Evolutionary conservation across 2,329 filamentous ascomycete species (phyloP).

Genomic region (Teratosphaeria gauchensis): DNA sequence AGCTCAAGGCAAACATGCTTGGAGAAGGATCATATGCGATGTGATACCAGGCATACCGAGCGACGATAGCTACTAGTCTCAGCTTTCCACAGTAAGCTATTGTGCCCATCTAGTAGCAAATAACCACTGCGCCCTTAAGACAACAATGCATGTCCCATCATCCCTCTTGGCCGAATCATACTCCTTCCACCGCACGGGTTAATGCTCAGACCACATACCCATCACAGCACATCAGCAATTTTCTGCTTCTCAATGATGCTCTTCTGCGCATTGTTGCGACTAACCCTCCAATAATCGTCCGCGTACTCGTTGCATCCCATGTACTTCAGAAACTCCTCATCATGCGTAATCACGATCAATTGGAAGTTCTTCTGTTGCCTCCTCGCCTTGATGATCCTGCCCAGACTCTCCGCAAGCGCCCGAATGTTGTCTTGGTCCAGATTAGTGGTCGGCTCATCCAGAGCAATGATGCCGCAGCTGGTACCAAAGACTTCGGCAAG

Average conservation of each 20-base stretch:
- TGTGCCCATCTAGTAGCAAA: no score
- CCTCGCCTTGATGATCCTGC: slow-evolving; percentile 75
- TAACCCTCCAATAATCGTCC: slow-evolving; percentile 84
- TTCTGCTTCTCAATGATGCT: slow-evolving; percentile 65
- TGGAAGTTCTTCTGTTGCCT: slow-evolving; percentile 90
- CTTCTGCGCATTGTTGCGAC: slow-evolving; percentile 73
- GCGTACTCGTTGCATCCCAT: slow-evolving; percentile 94
- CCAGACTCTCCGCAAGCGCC: slow-evolving; percentile 72
- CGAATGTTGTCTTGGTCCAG: slow-evolving; percentile 92
- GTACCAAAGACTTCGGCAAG: slow-evolving; percentile 93
- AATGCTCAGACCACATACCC: background rate
- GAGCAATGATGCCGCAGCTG: slow-evolving; percentile 89
- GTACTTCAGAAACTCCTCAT: slow-evolving; percentile 85
- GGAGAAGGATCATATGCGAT: no score
- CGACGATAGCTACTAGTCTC: no score
- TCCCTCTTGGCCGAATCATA: background rate
- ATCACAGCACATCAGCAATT: slow-evolving; percentile 23
- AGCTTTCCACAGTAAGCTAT: no score
- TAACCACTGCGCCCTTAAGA: no score
- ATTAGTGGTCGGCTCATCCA: slow-evolving; percentile 97
- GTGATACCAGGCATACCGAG: no score
- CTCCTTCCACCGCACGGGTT: background rate
- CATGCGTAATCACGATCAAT: slow-evolving; percentile 96
- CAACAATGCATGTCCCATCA: no score
- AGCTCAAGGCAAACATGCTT: no score